Percentiles rank a stretch among this genome's conserved stretches.
Evolutionary conservation across 805 yeast species (phyloP).

Genomic region (Candida boleticola): DNA sequence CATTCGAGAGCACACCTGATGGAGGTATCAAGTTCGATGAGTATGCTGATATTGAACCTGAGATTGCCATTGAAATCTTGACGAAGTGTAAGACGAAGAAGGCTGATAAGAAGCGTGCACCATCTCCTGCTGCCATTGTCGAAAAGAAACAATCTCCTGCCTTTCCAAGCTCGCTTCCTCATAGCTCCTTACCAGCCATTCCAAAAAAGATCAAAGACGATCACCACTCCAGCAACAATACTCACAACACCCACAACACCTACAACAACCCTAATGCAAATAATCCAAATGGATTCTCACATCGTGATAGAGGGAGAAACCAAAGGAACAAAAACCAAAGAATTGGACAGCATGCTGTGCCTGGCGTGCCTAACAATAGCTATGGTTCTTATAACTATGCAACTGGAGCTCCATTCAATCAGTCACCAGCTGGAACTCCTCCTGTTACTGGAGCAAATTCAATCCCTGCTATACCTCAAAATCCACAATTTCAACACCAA

Average conservation of each 20-base stretch:
- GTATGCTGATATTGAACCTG: conserved; percentile 64
- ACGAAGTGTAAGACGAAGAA: conserved; percentile 21
- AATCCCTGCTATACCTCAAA: no score
- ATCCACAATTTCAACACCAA: no score
- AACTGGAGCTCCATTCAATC: neutral
- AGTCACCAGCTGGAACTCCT: neutral
- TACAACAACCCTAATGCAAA: no score
- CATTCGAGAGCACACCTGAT: conserved; percentile 64
- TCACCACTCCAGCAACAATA: neutral
- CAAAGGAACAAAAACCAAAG: neutral
- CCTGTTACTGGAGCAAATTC: no score
- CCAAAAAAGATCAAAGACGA: neutral
- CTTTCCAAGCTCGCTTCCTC: neutral
- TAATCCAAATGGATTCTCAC: neutral
- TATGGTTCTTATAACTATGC: neutral
- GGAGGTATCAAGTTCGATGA: conserved; percentile 84
- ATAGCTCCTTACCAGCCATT: conserved; percentile 1
- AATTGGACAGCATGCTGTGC: neutral
- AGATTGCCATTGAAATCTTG: conserved; percentile 63
- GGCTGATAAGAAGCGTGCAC: neutral
- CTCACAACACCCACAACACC: neutral
- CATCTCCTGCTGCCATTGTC: neutral
- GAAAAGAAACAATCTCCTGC: neutral
- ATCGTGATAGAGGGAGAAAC: neutral
- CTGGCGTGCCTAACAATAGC: neutral